Conservation (phyloP, 1,284 basidiomycete species). For the Pseudomicrostroma phylloplanum region DNA sequence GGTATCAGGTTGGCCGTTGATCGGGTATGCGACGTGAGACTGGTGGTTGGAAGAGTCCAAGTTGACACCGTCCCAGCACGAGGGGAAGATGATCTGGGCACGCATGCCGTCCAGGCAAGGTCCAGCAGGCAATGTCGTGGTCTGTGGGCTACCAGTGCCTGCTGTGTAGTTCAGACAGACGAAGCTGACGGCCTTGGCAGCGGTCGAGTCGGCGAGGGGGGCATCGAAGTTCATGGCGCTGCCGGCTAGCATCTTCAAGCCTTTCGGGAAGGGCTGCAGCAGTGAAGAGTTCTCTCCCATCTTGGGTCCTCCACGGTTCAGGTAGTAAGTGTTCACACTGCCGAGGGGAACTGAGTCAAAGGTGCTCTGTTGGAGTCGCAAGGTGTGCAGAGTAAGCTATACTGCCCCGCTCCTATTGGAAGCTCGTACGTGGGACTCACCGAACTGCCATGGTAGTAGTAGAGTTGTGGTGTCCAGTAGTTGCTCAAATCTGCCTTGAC, state of each 20-base stretch:
- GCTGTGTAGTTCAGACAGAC: conserved; percentile 46
- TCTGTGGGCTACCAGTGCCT: conserved; percentile 44
- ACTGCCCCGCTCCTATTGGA: too few species aligned
- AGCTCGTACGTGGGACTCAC: too few species aligned
- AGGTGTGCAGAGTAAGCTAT: too few species aligned
- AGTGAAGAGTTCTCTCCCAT: conserved; percentile 7
- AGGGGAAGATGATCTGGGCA: conserved; percentile 54
- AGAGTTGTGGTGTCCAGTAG: conserved; percentile 55
- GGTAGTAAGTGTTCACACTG: conserved; percentile 51
- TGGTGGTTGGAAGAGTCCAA: conserved; percentile 53
- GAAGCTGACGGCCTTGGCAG: conserved; percentile 49
- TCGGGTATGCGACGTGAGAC: conserved; percentile 51
- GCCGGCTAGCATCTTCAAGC: conserved; percentile 54
- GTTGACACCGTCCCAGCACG: conserved; percentile 58
- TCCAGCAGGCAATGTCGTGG: conserved; percentile 16
- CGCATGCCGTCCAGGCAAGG: conserved; percentile 50
- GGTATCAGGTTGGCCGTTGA: conserved; percentile 52
- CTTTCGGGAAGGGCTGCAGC: conserved; percentile 51
- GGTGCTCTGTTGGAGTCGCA: conserved; percentile 1
- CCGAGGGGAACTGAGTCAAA: conserved; percentile 20
- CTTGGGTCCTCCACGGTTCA: conserved; percentile 27
- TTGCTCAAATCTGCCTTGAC: conserved; percentile 53
- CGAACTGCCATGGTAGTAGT: conserved; percentile 42
- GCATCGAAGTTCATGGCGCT: conserved; percentile 27
- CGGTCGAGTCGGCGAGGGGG: neutral